Conservation (phyloP, 768 basidiomycete genomes). For the Lactifluus rugatus region DNA sequence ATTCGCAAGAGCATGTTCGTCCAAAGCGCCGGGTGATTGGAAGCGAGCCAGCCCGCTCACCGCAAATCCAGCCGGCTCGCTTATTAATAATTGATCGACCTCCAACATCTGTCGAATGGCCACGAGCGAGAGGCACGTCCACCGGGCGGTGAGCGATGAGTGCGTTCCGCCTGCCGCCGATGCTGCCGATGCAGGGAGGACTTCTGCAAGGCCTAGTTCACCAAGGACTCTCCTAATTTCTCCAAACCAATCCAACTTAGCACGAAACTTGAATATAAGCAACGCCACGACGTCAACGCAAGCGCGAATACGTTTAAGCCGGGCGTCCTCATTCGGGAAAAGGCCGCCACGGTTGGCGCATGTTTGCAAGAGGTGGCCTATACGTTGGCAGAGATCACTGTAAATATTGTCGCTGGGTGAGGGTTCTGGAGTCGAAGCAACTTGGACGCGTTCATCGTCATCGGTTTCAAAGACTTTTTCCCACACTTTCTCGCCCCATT, state of each 20-base stretch:
- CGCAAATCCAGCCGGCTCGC: neutral
- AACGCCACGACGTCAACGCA: neutral
- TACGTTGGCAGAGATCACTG: neutral
- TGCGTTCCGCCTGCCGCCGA: neutral
- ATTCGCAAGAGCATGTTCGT: neutral
- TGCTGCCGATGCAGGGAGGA: too few relatives aligned
- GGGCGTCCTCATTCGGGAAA: neutral
- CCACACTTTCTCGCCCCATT: too few relatives aligned
- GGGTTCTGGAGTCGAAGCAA: too few relatives aligned
- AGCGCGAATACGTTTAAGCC: neutral
- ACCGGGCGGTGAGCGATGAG: neutral
- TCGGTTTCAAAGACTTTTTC: too few relatives aligned
- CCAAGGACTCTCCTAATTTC: neutral
- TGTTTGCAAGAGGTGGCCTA: neutral
- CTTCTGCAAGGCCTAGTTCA: neutral
- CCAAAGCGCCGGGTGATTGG: neutral
- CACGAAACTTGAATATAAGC: neutral
- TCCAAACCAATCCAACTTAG: neutral
- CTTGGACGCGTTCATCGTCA: too few relatives aligned
- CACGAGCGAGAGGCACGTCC: neutral
- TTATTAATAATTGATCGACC: neutral
- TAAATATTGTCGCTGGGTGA: neutral
- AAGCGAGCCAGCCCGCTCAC: neutral
- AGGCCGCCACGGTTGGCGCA: neutral
- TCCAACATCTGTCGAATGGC: neutral